Evolutionary conservation across 495 filamentous ascomycete genomes (phyloP), one percentile per base, ranked within the genome.

Genomic region (Penicillium diatomitis): DNA sequence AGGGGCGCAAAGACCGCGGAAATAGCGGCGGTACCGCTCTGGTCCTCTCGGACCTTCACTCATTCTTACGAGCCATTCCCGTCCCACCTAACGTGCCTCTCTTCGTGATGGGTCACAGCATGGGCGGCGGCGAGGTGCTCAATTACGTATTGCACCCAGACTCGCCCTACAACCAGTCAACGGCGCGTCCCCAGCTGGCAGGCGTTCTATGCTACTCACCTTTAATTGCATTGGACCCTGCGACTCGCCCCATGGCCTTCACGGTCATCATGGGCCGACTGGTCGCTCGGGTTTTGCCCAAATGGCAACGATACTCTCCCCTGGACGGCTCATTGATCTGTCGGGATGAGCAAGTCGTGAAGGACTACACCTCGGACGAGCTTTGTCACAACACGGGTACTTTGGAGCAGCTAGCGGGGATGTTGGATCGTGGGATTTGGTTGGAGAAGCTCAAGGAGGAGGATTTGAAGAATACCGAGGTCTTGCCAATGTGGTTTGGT

Each of bases 71-170:
- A 27, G 41, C 32, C 20, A 55, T 70, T 12, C 54, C 66, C 28
- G 64, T 73, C 45, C 60, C 75, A 8, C 42, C 60, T 8, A 54
- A 58, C 5, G 56, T 76, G 4, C 88, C 90, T 0, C 62, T 91
- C 12, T 95, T 95, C 67, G 75, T 95, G n/a, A 78, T 88, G 63
- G 89, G 89, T 44, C 89, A 95, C 67, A 87, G 83, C 35, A 88
- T 84, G 83, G 90, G 90, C 61, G 90, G 90, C 40, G 86, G 77
- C 10, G 70, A 89, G 55, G 78, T 81, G 9, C 54, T 61, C 27
- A 62, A 50, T 34, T 55, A 59, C 39, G 38, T 56, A 20, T 50
- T 59, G 34, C 56, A 53, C 37, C 53, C 56, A 10, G 47, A 53
- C 8, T 59, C 56, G 8, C 56, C 56, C 27, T 55, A 59, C 52